Base-by-base conservation (phyloP, 371 early-diverging fungal species). In the Mortierella sp. region DNA sequence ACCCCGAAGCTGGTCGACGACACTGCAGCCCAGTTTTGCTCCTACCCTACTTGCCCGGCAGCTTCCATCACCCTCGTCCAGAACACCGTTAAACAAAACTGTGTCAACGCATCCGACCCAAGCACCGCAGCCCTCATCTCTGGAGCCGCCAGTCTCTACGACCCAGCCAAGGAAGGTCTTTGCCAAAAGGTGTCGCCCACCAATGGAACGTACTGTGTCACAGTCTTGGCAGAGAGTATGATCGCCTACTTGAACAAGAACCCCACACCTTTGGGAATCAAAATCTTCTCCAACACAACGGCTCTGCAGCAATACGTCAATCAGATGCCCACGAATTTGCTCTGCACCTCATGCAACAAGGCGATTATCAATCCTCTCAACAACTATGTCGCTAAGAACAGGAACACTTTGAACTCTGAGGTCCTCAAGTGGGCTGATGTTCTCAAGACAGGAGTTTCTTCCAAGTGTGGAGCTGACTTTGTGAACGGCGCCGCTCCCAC, bases 261-360 rank as follows among this genome's bases (percentile, higher is more conserved):
- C 47, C 76, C 76, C 0, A 44, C 61, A 0, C 76, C 76, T 5
- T 31, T 67, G 27, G 68, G 63, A 1, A 12, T 60, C 43, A 41
- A 48, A 21, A 68, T 64, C 51, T 60, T 68, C 57, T 46, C 57
- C 21, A 57, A 76, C 19, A 5, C 56, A 7, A 54, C 57, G 4
- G 68, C 44, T 0, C 44, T 67, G 40, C 29, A 57, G 41, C 61
- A 60, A 8, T 76, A 68, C 54, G 65, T 76, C 4, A 41, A 53
- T 21, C 34, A 19, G 8, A 64, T 76, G 60, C 76, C 76, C 12
- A 43, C 29, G 28, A 62, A 61, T 12, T 7, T 76, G 19, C 49
- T 76, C 19, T 76, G 76, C 61, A 68, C 76, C 5, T 24, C 55
- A 8, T 76, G 76, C 53, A 76, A 59, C 61, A 68, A 76, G 61